A percentile compares a stretch with the other conserved stretches of the same genome.
These are phyloP conservation scores for Botrytis fragariae DNA, from an alignment of 2,329 filamentous ascomycete genomes.

Conservation along the genomic window DNA sequence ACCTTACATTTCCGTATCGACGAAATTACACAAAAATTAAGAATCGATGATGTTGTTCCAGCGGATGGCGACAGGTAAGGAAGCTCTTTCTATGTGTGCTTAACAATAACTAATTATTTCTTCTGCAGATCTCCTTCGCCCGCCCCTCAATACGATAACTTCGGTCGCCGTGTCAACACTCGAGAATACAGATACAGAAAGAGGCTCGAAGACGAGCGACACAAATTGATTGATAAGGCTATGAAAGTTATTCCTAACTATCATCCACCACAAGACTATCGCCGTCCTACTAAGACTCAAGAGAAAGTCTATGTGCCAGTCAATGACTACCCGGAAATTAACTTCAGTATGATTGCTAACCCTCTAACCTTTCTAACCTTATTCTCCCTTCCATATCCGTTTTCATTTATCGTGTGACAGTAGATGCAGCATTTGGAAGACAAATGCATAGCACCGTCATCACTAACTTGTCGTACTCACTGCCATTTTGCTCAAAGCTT, in stretches of 20 bases:
- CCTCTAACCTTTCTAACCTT: slow-evolving; percentile 78
- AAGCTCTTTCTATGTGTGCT: slow-evolving; percentile 13
- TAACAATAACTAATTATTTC: slow-evolving; percentile 20
- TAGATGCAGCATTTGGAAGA: slow-evolving; percentile 35
- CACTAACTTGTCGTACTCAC: slow-evolving; percentile 40
- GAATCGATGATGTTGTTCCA: slow-evolving; percentile 98
- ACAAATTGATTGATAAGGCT: slow-evolving; percentile 97
- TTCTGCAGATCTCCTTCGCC: slow-evolving; percentile 82
- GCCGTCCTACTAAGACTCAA: slow-evolving; percentile 98
- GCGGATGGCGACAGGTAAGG: slow-evolving; percentile 91
- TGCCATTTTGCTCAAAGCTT: slow-evolving; percentile 39
- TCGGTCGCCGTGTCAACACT: slow-evolving; percentile 98
- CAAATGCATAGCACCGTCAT: slow-evolving; percentile 37
- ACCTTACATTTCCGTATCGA: slow-evolving; percentile 95
- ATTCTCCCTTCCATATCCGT: slow-evolving; percentile 39
- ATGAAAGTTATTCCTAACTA: slow-evolving; percentile 99
- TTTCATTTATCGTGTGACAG: slow-evolving; percentile 44
- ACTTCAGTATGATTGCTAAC: slow-evolving; percentile 99
- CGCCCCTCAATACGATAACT: slow-evolving; percentile 97
- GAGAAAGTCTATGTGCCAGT: slow-evolving; percentile 99
- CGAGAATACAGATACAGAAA: slow-evolving; percentile 98
- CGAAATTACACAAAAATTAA: slow-evolving; percentile 98
- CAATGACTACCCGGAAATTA: slow-evolving; percentile 99
- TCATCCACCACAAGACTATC: slow-evolving; percentile 96
- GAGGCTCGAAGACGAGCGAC: slow-evolving; percentile 95